Evolutionary conservation across 805 yeast genomes (phyloP), one percentile per base, ranked within the genome.

Genomic region (Zygosaccharomyces bisporus): DNA sequence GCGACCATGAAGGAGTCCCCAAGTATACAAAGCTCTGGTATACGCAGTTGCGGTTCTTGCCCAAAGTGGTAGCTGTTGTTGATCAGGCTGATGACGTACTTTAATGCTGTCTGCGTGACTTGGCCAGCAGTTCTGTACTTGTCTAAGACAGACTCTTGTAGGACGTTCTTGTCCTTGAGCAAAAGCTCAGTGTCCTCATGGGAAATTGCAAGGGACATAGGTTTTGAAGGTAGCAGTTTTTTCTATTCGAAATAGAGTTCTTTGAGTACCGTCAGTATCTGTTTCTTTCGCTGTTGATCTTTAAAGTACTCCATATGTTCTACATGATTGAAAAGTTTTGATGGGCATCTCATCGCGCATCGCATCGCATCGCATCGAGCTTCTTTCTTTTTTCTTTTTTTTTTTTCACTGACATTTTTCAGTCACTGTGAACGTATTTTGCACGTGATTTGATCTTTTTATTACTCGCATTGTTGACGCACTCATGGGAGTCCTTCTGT

Each of bases 101-200:
- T 68, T 54, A 90, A 71, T 44, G 88, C 83, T 16, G 95, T 83
- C 68, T 90, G 96, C 3, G 93, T 71, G 55, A 89, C 81, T 66
- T 86, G 88, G 38, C 96, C 97, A 4, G 96, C 96, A 40, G 80
- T 72, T 67, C 95, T 77, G 68, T 90, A 89, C 68, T 89, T 90
- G 54, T 83, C 91, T 20, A 87, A 61, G 8, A 83, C 81, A 13
- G 74, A 49, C 23, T 73, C 80, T 53, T 71, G 72, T 52, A 88
- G 73, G 33, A 79, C 75, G 64, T 88, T 88, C 62, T 79, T 86
- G 50, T 82, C 82, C 54, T 79, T 80, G 53, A 88, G 72, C 47
- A 87, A 73, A 53, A 82, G 69, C 55, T 84, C 82, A 41, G 85
- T 81, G 58, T 86, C 93, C 56, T 79, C 83, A 58, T 79, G 81